These are phyloP conservation scores for Penicillium riverlandense DNA, from an alignment of 495 filamentous ascomycete species.

Conservation along the genomic window DNA sequence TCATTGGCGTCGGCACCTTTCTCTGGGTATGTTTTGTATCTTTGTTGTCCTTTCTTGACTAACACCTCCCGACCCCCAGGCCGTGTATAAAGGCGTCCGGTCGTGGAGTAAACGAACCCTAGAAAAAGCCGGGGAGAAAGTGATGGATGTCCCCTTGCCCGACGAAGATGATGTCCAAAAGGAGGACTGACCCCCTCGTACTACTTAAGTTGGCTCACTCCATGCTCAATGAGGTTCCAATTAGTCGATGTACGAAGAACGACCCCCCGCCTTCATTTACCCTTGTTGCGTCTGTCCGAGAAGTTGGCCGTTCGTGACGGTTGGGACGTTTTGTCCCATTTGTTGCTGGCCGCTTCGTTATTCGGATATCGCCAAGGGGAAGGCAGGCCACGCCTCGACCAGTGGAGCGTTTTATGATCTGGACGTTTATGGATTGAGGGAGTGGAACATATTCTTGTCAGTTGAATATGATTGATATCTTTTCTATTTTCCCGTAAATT, in stretches of 20 bases:
- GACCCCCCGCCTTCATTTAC: constrained; percentile 38
- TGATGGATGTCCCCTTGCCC: constrained; percentile 76
- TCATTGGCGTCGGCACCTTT: constrained; percentile 76
- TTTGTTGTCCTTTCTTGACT: background rate
- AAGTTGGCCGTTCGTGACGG: constrained; percentile 10
- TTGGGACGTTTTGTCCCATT: constrained; percentile 36
- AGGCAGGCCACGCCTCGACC: constrained; percentile 29
- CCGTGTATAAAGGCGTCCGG: constrained; percentile 72
- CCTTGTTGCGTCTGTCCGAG: constrained; percentile 18
- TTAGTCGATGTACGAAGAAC: constrained; percentile 94
- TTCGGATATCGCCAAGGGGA: constrained; percentile 27
- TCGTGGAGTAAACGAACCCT: constrained; percentile 61
- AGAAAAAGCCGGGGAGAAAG: constrained; percentile 66
- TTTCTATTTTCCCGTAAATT: background rate
- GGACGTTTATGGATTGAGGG: constrained; percentile 21
- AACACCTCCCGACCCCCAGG: constrained; percentile 41
- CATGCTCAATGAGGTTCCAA: constrained; percentile 69
- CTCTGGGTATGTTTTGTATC: constrained; percentile 57
- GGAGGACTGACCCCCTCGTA: constrained; percentile 9
- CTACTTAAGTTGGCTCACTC: constrained; percentile 77
- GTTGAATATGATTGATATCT: constrained; percentile 5
- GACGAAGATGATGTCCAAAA: constrained; percentile 57
- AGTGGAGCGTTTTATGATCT: constrained; percentile 14
- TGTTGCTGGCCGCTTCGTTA: constrained; percentile 24
- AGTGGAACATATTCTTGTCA: constrained; percentile 19